These are phyloP conservation scores for Apiospora phragmitis DNA, from an alignment of 2,329 filamentous ascomycete species.

Conservation along the genomic window DNA sequence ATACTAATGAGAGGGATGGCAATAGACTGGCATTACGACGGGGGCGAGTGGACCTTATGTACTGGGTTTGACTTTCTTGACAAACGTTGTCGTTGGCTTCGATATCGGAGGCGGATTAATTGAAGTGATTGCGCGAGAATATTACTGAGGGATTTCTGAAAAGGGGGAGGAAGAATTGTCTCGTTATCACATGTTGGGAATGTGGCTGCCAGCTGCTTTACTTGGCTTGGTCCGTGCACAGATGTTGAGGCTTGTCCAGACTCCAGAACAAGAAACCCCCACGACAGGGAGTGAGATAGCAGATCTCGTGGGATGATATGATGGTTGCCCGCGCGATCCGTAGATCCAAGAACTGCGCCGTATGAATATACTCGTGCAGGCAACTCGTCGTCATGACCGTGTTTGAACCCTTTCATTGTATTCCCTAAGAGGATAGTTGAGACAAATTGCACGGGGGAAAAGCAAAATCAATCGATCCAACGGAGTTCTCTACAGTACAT, in stretches of 20 bases:
- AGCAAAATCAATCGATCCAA: background rate
- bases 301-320: conserved; percentile 2
- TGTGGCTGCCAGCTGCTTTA: background rate
- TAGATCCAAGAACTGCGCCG: background rate
- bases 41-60: background rate
- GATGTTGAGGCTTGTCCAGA: background rate
- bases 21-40: background rate
- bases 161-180: background rate
- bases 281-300: background rate
- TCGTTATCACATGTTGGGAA: background rate
- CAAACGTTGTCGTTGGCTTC: background rate
- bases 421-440: background rate
- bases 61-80: conserved; percentile 4
- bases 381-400: background rate
- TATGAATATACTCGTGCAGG: background rate
- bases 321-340: background rate
- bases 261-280: background rate
- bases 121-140: background rate
- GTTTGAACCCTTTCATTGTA: background rate
- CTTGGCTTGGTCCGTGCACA: background rate
- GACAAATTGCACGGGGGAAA: background rate
- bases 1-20: background rate
- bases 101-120: background rate
- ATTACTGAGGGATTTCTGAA: background rate
- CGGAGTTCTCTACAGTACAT: background rate